Conservation (phyloP, 75 land plant genomes). For the Chamaecyparis obtusa region DNA sequence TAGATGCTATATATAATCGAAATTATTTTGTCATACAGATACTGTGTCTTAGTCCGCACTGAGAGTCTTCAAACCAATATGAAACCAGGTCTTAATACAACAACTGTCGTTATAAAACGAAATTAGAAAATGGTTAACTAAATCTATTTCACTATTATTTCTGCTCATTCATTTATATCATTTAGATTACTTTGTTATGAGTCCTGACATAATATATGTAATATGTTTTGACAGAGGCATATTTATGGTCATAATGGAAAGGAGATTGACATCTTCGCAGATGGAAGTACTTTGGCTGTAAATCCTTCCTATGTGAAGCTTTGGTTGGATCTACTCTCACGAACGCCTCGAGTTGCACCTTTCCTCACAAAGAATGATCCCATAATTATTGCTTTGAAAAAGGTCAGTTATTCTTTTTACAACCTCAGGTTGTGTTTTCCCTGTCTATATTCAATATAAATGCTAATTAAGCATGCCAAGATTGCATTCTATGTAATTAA, state of each 20-base stretch:
- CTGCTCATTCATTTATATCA: not conserved
- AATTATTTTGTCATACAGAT: too few species aligned
- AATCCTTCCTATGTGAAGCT: conserved; percentile 65
- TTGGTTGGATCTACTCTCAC: conserved; percentile 82
- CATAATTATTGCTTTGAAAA: conserved; percentile 66
- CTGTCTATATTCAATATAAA: not conserved
- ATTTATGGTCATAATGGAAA: conserved; percentile 80
- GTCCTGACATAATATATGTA: not conserved
- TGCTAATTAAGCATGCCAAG: not conserved
- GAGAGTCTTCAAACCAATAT: too few species aligned
- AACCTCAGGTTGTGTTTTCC: not conserved
- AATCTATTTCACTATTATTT: not conserved
- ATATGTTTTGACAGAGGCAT: conserved; percentile 61
- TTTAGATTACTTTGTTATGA: not conserved
- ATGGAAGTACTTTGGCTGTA: conserved; percentile 77
- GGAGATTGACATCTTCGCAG: conserved; percentile 76
- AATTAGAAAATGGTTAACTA: not conserved
- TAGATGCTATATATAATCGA: too few species aligned
- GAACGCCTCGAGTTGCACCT: conserved; percentile 92
- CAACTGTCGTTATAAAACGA: too few species aligned
- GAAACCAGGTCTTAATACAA: too few species aligned
- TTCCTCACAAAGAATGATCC: conserved; percentile 83
- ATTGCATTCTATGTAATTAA: not conserved
- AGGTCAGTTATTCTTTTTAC: conserved; percentile 43
- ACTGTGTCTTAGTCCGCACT: too few species aligned